phyloP scores from a whole-genome alignment of 352 stramenopile species.

The Globisporangium viniferum region DNA sequence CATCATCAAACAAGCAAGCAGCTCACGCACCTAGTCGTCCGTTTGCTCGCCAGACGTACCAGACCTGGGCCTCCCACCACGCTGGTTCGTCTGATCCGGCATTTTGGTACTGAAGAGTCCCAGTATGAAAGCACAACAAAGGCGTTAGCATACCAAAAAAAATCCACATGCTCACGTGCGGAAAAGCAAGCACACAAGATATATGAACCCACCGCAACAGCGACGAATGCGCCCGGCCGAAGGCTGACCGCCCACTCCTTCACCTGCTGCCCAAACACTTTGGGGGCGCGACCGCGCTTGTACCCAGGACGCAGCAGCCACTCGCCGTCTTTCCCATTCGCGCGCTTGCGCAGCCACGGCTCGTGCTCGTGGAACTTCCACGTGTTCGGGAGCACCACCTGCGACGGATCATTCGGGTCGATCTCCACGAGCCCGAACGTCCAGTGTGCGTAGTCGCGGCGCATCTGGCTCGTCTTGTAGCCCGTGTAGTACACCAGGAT shows the following conservation, averaged over 20 bases:
- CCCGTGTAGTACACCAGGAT: constrained; percentile 82
- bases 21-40: constrained; percentile 43
- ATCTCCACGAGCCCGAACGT: constrained; percentile 66
- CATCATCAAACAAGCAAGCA: neutral
- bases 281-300: constrained; percentile 38
- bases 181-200: neutral
- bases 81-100: constrained; percentile 49
- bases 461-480: constrained; percentile 77
- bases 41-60: constrained; percentile 74
- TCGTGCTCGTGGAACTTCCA: constrained; percentile 71
- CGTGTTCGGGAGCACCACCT: constrained; percentile 63
- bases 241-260: constrained; percentile 57
- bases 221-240: constrained; percentile 50
- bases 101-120: constrained; percentile 57
- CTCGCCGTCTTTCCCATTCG: constrained; percentile 77
- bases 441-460: constrained; percentile 57
- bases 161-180: neutral
- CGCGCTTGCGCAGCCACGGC: constrained; percentile 48
- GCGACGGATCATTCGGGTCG: constrained; percentile 71
- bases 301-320: constrained; percentile 61
- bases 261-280: constrained; percentile 48
- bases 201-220: constrained; percentile 50
- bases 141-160: neutral
- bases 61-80: constrained; percentile 85
- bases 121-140: neutral